Conservation (phyloP, 352 stramenopile genomes). For the Pythium diclinum region DNA sequence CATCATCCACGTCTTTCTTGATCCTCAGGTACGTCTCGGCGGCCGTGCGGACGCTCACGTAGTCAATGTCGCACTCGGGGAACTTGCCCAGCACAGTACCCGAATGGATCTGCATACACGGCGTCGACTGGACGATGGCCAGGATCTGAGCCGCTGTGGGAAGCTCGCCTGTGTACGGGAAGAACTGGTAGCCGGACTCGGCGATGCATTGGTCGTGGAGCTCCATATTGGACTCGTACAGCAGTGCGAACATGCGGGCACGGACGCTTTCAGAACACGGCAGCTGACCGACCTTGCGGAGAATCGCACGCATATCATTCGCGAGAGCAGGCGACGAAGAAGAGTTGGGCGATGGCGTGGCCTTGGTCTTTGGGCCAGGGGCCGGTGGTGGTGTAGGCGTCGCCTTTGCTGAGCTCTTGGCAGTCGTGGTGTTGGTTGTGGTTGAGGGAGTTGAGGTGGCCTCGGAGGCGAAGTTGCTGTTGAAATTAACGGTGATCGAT, state of each 20-base stretch:
- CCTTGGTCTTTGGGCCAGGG: neutral
- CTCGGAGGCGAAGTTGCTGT: neutral
- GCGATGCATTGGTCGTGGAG: slow-evolving; percentile 20
- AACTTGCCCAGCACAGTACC: slow-evolving; percentile 22
- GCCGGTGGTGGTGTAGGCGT: neutral
- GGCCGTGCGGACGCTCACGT: slow-evolving; percentile 25
- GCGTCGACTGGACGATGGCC: slow-evolving; percentile 35
- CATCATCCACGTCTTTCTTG: slow-evolving; percentile 26
- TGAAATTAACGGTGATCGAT: neutral
- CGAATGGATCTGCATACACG: slow-evolving; percentile 29
- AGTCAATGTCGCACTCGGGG: slow-evolving; percentile 46
- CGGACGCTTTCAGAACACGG: slow-evolving; percentile 11
- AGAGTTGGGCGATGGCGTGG: neutral
- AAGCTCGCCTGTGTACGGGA: slow-evolving; percentile 49
- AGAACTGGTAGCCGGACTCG: slow-evolving; percentile 52
- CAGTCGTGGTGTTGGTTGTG: neutral
- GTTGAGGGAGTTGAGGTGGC: neutral
- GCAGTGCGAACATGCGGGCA: slow-evolving; percentile 17
- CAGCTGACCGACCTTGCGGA: slow-evolving; percentile 16
- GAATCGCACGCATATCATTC: slow-evolving; percentile 24
- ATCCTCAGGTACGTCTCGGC: slow-evolving; percentile 27
- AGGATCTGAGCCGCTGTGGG: slow-evolving; percentile 40
- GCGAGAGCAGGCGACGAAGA: slow-evolving; percentile 3
- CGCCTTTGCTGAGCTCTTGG: neutral
- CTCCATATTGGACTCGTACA: slow-evolving; percentile 20